A percentile compares a stretch with the other conserved stretches of the same genome.
Conservation (phyloP, 768 basidiomycete species). For the Chalciporus piperatus region DNA sequence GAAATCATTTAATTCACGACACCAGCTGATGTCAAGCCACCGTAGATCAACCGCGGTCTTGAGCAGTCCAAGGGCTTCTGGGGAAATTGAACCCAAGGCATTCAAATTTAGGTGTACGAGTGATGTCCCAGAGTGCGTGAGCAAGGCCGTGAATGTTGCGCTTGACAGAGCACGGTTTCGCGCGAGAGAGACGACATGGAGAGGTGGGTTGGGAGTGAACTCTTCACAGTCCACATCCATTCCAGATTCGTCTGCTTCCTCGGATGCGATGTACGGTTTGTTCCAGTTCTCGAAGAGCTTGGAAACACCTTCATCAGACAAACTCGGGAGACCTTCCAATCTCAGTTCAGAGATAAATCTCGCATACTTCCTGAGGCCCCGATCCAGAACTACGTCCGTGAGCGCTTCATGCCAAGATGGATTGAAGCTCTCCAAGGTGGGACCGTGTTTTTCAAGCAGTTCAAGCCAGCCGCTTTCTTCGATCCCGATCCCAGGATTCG, state of each 20-base stretch:
- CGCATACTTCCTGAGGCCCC: constrained; percentile 55
- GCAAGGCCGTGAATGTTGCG: constrained; percentile 56
- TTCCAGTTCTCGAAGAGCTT: constrained; percentile 63
- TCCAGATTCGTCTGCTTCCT: constrained; percentile 12
- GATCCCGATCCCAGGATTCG: constrained; percentile 54
- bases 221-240: constrained; percentile 20
- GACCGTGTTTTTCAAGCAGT: constrained; percentile 55
- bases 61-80: constrained; percentile 42
- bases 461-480: constrained; percentile 53
- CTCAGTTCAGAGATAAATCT: constrained; percentile 48
- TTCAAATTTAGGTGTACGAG: constrained; percentile 71
- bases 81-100: constrained; percentile 64
- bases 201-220: constrained; percentile 39
- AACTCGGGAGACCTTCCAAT: constrained; percentile 52
- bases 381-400: constrained; percentile 54
- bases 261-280: constrained; percentile 10
- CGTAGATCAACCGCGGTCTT: constrained; percentile 41
- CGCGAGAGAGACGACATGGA: constrained; percentile 56
- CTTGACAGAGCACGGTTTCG: constrained; percentile 56
- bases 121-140: constrained; percentile 61
- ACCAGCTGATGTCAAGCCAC: constrained; percentile 81
- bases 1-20: constrained; percentile 80
- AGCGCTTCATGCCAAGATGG: constrained; percentile 69
- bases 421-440: constrained; percentile 56
- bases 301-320: constrained; percentile 71